Evolutionary conservation across 495 filamentous ascomycete species (phyloP), one percentile per base, ranked within the genome.

Genomic region (Pseudevernia furfuracea): DNA sequence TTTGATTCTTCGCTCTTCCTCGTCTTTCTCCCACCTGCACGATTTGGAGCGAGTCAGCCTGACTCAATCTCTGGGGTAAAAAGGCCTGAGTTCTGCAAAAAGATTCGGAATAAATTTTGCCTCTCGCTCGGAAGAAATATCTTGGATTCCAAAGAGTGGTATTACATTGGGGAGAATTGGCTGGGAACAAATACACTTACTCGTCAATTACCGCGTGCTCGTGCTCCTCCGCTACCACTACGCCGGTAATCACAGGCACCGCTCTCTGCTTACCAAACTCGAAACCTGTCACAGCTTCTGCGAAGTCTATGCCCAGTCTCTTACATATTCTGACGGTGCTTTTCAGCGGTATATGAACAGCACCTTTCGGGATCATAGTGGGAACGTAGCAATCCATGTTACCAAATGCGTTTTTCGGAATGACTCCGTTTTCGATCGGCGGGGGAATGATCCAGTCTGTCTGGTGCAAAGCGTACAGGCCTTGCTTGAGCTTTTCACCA

Each of bases 301-400:
- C 95, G 72, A 87, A 95, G 68, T 96, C 89, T 46, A 99, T 87
- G 21, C 83, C 85, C 4, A 99, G 80, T 62, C 87, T 85, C 69
- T 89, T 92, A 67, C 92, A 96, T 14, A 97, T 78, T 59, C 83
- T 85, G 48, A 85, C 86, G 0, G 87, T 88, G 6, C 91, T 89
- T 44, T 87, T 83, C 55, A 86, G 84, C 0, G 88, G 89, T 25
- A 99, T 79, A 73, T 99, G 94, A 15, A 89, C 81, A 9, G 93
- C 92, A 2, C 86, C 94, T 52, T 78, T 69, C 3, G 94, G 94
- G 23, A 96, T 87, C 93, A 99, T 97, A 61, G 87, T 90, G 55
- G 90, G 87, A 4, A 89, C 92, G 71, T 92, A 99, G 67, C 96
- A 85, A 75, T 99, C 95, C 66, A 97, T 97, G 72, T 99, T 99